phyloP scores from a whole-genome alignment of 306 rosid species.

The Castanospermum australe region DNA sequence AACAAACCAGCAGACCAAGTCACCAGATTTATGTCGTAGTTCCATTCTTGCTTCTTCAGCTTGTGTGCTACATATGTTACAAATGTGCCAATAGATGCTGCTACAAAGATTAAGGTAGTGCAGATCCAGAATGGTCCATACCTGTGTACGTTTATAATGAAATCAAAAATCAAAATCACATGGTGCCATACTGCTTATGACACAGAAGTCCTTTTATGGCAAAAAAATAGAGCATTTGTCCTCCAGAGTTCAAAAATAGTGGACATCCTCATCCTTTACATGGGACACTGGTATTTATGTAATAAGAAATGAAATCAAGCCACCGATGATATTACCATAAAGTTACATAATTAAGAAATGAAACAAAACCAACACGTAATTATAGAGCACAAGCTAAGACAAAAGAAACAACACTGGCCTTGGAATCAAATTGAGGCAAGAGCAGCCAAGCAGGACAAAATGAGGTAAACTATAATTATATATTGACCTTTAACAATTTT shows the following conservation, averaged over 20 bases:
- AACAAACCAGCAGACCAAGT: constrained; percentile 89
- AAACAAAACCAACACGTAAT: no score
- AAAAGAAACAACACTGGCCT: no score
- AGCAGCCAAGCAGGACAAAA: no score
- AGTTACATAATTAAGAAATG: no score
- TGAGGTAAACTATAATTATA: no score
- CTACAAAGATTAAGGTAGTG: constrained; percentile 81
- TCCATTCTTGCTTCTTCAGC: constrained; percentile 62
- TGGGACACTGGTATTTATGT: not conserved
- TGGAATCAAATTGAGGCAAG: no score
- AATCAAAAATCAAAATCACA: constrained; percentile 16
- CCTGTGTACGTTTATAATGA: constrained; percentile 40
- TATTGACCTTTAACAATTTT: not conserved
- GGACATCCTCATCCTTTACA: not conserved
- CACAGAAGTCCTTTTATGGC: not conserved
- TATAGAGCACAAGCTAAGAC: no score
- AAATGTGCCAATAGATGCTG: constrained; percentile 83
- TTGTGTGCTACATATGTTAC: constrained; percentile 78
- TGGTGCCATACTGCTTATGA: not conserved
- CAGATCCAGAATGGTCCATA: constrained; percentile 94
- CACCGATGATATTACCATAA: no score
- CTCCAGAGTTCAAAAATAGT: not conserved
- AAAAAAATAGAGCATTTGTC: not conserved
- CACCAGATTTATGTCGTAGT: constrained; percentile 77
- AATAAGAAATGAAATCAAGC: not conserved